A percentile compares a stretch with the other conserved stretches of the same genome.
These are phyloP conservation scores for Phlebiopsis flavidoalba DNA, from an alignment of 768 basidiomycete genomes.

Conservation along the genomic window DNA sequence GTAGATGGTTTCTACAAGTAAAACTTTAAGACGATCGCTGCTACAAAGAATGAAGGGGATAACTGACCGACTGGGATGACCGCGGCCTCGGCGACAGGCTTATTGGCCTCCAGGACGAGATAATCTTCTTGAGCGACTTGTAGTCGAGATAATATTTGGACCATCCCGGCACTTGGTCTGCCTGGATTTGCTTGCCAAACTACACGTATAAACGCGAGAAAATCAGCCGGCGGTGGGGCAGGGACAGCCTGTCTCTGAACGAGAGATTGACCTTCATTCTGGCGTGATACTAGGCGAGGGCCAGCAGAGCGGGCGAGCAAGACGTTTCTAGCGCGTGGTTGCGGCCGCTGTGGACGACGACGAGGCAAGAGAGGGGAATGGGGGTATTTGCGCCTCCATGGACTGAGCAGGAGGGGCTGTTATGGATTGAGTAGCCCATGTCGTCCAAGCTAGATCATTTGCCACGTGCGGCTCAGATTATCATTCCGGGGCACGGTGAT, in stretches of 20 bases:
- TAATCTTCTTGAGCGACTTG: conserved; percentile 98
- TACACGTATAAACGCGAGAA: conserved; percentile 27
- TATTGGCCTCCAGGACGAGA: conserved; percentile 91
- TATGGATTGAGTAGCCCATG: conserved; percentile 1
- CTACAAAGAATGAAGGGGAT: not conserved
- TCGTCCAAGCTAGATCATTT: conserved; percentile 1
- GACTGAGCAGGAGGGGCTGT: conserved; percentile 14
- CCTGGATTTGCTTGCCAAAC: conserved; percentile 98
- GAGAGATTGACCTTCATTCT: conserved; percentile 27
- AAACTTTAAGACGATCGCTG: not conserved
- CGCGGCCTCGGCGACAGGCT: conserved; percentile 87
- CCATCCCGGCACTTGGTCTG: conserved; percentile 97
- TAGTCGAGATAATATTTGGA: conserved; percentile 94
- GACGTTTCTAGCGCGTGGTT: not conserved
- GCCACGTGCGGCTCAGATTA: conserved; percentile 11
- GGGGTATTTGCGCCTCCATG: conserved; percentile 8
- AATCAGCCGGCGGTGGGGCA: conserved; percentile 9
- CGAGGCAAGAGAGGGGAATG: conserved; percentile 1
- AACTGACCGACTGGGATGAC: conserved; percentile 71
- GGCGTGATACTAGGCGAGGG: not conserved
- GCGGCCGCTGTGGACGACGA: conserved; percentile 7
- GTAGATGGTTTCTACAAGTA: not conserved
- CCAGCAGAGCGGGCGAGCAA: not conserved
- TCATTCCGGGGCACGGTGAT: conserved; percentile 1
- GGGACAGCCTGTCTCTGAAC: conserved; percentile 1